phyloP scores from a whole-genome alignment of 2,329 filamentous ascomycete species.

The Immersiporthe knoxdaviesiana region DNA sequence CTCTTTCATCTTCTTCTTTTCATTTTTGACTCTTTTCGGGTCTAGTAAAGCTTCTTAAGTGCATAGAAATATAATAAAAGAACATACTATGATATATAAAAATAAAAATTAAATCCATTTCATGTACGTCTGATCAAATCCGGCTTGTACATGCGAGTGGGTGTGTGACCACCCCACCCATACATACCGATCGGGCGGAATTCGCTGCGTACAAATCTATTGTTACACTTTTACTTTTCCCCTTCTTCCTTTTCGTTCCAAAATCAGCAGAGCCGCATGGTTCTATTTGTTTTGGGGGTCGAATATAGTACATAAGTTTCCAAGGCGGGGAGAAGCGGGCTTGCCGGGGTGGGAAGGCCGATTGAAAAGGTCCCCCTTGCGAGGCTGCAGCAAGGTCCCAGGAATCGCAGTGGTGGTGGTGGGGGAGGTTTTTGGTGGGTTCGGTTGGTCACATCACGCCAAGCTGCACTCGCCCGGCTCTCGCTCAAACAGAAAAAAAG shows the following conservation, averaged over 20 bases:
- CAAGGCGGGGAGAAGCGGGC: background rate
- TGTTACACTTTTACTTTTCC: background rate
- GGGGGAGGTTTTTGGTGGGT: background rate
- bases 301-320: background rate
- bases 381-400: background rate
- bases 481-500: background rate
- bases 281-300: background rate
- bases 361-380: background rate
- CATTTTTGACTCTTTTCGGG: background rate
- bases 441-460: background rate
- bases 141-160: background rate
- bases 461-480: background rate
- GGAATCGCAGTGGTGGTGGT: background rate
- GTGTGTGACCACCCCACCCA: background rate
- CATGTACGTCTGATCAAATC: background rate
- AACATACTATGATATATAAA: background rate
- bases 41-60: no score
- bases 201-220: background rate
- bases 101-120: background rate
- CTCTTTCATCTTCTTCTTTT: background rate
- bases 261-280: background rate
- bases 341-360: background rate
- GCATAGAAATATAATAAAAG: no score
- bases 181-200: background rate
- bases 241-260: background rate